Conservation (phyloP, 495 filamentous ascomycete genomes). For the Tuber umbilicatum region DNA sequence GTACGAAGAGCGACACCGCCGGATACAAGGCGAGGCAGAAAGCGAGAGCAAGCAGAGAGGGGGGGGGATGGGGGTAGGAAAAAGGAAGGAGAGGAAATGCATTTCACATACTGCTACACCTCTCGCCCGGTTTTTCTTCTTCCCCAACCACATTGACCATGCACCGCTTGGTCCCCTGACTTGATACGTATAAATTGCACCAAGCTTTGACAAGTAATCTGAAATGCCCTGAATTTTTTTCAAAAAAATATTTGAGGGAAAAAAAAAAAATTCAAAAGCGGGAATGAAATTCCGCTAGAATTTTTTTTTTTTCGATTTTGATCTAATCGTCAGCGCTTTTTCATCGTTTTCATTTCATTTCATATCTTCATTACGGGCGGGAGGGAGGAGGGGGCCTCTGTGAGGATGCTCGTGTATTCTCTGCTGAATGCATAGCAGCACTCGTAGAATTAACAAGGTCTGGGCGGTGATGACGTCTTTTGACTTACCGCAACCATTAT, state of each 20-base stretch:
- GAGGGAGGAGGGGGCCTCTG: background rate
- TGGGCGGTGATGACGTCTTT: background rate
- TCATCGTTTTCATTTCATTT: background rate
- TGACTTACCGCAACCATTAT: slow-evolving; percentile 44
- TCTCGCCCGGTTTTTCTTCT: background rate
- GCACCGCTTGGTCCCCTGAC: slow-evolving; percentile 32
- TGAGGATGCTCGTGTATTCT: background rate
- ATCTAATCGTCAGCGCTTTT: background rate
- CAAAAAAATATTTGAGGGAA: background rate
- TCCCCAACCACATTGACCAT: slow-evolving; percentile 24
- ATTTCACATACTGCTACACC: slow-evolving; percentile 34
- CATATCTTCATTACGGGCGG: background rate
- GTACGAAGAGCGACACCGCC: no score
- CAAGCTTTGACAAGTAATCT: slow-evolving; percentile 51
- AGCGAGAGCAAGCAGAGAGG: background rate
- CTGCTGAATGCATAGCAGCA: slow-evolving; percentile 2
- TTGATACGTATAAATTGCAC: slow-evolving; percentile 48
- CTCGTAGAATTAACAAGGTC: slow-evolving; percentile 5
- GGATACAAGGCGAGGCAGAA: background rate
- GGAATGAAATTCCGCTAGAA: background rate
- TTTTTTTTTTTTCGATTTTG: background rate
- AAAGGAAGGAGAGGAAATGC: background rate
- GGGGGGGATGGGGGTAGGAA: background rate
- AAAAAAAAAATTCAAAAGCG: slow-evolving; percentile 5
- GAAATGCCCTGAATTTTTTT: slow-evolving; percentile 43